phyloP scores from a whole-genome alignment of 192 early-diverging fungal genomes.

The Entomortierella beljakovae region DNA sequence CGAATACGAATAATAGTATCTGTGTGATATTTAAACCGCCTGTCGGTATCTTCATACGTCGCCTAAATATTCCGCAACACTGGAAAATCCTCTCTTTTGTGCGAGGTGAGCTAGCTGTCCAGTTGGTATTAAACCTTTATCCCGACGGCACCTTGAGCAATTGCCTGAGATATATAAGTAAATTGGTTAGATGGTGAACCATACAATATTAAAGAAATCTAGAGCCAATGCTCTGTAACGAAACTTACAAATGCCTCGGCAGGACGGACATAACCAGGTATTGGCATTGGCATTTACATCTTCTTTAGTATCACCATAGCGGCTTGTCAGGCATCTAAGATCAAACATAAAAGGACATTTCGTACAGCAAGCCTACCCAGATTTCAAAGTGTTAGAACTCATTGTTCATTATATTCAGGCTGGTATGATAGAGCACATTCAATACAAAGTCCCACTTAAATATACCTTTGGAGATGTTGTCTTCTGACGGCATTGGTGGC shows the following conservation, averaged over 20 bases:
- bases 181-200: background rate
- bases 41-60: no score
- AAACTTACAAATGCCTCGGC: constrained; percentile 2
- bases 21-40: no score
- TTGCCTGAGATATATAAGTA: background rate
- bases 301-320: background rate
- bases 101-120: no score
- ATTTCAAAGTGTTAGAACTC: background rate
- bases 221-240: background rate
- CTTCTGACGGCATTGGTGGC: background rate
- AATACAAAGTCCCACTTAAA: background rate
- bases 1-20: no score
- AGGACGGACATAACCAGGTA: background rate
- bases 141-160: no score
- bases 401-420: background rate
- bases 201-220: background rate
- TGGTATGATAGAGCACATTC: background rate
- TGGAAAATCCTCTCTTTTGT: no score
- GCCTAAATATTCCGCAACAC: no score
- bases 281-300: background rate
- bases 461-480: background rate
- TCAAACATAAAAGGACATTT: background rate
- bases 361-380: background rate
- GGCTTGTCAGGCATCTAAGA: background rate
- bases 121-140: no score